Evolutionary conservation across 2,329 filamentous ascomycete species (phyloP).

Genomic region (Monilinia vaccinii-corymbosi): DNA sequence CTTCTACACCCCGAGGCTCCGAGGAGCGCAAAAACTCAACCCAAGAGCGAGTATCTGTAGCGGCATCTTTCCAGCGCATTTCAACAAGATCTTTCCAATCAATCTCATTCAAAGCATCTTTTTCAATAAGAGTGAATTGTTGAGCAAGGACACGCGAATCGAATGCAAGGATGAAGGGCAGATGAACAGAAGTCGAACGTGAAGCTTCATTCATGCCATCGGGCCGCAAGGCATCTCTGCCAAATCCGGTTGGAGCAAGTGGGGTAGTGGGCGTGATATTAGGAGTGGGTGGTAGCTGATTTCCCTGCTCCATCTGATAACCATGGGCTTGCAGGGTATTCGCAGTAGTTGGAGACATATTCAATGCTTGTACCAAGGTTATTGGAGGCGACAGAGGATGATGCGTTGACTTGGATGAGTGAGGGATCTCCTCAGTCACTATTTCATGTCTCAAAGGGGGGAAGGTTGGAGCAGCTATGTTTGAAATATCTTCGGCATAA

Average conservation of each 20-base stretch:
- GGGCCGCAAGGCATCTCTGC: conserved; percentile 19
- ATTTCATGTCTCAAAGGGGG: conserved; percentile 26
- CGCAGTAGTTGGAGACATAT: conserved; percentile 34
- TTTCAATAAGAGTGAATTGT: conserved; percentile 78
- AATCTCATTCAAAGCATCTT: conserved; percentile 76
- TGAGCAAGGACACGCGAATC: conserved; percentile 71
- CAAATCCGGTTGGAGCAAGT: conserved; percentile 11
- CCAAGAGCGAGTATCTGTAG: conserved; percentile 63
- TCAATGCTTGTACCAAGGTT: conserved; percentile 40
- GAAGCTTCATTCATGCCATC: conserved; percentile 24
- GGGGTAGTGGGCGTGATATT: conserved; percentile 25
- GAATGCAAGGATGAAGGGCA: conserved; percentile 74
- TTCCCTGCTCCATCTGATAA: conserved; percentile 9
- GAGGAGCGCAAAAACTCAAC: conserved; percentile 68
- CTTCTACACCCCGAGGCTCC: conserved; percentile 67
- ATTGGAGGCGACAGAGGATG: conserved; percentile 38
- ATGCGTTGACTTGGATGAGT: conserved; percentile 22
- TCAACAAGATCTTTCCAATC: conserved; percentile 84
- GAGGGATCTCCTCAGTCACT: conserved; percentile 21
- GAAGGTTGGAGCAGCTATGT: conserved; percentile 28
- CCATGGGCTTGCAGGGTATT: conserved; percentile 33
- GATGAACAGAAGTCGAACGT: conserved; percentile 38
- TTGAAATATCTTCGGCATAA: conserved; percentile 24
- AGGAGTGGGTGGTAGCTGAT: conserved; percentile 25
- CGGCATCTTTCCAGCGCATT: conserved; percentile 69